These are phyloP conservation scores for Sphaerostilbella broomeana DNA, from an alignment of 2,329 filamentous ascomycete genomes.

Conservation along the genomic window DNA sequence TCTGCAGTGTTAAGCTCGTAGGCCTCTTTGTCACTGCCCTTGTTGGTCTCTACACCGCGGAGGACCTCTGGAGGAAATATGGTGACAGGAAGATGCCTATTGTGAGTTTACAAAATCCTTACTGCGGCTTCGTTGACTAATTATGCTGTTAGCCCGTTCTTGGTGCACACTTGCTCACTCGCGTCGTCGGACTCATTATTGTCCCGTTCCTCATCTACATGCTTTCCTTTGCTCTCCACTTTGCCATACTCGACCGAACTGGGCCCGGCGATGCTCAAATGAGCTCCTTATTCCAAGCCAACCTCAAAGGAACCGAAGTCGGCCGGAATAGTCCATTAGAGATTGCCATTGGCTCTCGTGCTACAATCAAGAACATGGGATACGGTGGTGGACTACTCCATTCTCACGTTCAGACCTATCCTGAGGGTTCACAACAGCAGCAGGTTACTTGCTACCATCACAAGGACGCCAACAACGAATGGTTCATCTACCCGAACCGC, in stretches of 20 bases:
- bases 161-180: constrained; percentile 69
- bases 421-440: constrained; percentile 88
- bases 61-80: constrained; percentile 98
- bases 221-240: constrained; percentile 92
- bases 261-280: constrained; percentile 99
- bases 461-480: constrained; percentile 99
- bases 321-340: constrained; percentile 92
- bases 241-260: constrained; percentile 85
- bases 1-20: constrained; percentile 98
- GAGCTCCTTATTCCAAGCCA: constrained; percentile 98
- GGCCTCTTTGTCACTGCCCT: constrained; percentile 92
- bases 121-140: not conserved
- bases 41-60: constrained; percentile 89
- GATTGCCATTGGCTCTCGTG: constrained; percentile 79
- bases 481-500: constrained; percentile 97
- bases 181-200: constrained; percentile 80
- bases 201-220: constrained; percentile 89
- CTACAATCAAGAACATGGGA: constrained; percentile 98
- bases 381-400: constrained; percentile 95
- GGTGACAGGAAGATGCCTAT: constrained; percentile 87
- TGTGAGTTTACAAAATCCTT: constrained; percentile 38
- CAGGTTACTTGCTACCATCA: constrained; percentile 99
- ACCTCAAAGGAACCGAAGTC: constrained; percentile 86
- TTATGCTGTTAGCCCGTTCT: constrained; percentile 46
- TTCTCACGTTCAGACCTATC: constrained; percentile 93